These are phyloP conservation scores for Suhomyces sp. DNA, from an alignment of 805 yeast species.

Conservation along the genomic window DNA sequence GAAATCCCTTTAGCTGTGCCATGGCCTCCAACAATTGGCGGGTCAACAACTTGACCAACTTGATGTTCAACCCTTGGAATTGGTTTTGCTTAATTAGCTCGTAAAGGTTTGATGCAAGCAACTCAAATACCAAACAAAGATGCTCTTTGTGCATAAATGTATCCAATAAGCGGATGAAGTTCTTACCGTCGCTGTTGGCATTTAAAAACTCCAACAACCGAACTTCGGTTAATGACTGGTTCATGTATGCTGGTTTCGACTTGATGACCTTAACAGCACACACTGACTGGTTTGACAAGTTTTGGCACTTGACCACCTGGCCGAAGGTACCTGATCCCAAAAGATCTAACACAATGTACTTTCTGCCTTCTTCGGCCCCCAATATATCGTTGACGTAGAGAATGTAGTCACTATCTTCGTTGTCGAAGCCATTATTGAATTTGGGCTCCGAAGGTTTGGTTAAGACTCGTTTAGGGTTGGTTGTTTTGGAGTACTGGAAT, in stretches of 20 bases:
- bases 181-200: constrained; percentile 60
- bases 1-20: constrained; percentile 73
- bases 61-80: constrained; percentile 83
- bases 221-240: constrained; percentile 90
- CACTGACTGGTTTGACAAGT: constrained; percentile 72
- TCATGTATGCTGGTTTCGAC: constrained; percentile 84
- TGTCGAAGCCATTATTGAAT: constrained; percentile 80
- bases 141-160: constrained; percentile 91
- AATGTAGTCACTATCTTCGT: constrained; percentile 85
- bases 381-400: constrained; percentile 90
- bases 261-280: constrained; percentile 95
- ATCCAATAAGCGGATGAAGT: constrained; percentile 76
- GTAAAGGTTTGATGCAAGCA: constrained; percentile 81
- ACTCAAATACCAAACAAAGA: constrained; percentile 87
- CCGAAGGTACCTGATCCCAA: constrained; percentile 98
- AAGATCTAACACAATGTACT: constrained; percentile 84
- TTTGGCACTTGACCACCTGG: constrained; percentile 93
- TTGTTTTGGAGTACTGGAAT: constrained; percentile 76
- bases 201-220: constrained; percentile 79
- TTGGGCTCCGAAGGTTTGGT: constrained; percentile 90
- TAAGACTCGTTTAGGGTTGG: constrained; percentile 87
- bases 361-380: constrained; percentile 80
- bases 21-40: constrained; percentile 80
- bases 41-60: constrained; percentile 72
- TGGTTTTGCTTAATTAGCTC: constrained; percentile 91